phyloP scores from a whole-genome alignment of 768 basidiomycete species.

The Trametes meyenii region DNA sequence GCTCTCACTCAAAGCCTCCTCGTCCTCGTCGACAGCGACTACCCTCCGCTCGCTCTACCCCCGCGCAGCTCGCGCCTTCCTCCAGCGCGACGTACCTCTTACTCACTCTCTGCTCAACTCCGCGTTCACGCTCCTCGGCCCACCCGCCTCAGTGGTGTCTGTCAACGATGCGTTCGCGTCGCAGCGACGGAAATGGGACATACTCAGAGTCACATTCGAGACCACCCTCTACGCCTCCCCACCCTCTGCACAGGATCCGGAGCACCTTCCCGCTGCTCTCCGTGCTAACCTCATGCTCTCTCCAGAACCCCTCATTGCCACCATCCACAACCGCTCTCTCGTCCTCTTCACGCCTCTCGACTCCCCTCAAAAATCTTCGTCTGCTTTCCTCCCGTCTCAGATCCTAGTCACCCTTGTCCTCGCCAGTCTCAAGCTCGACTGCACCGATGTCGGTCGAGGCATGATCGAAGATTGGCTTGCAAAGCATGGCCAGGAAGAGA shows the following conservation, averaged over 20 bases:
- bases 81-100: constrained; percentile 69
- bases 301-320: constrained; percentile 56
- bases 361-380: constrained; percentile 39
- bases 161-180: constrained; percentile 45
- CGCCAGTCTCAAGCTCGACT: constrained; percentile 68
- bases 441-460: constrained; percentile 58
- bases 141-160: constrained; percentile 14
- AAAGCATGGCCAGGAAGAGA: constrained; percentile 46
- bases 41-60: constrained; percentile 74
- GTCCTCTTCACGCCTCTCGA: constrained; percentile 63
- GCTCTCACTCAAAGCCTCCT: constrained; percentile 21
- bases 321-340: constrained; percentile 66
- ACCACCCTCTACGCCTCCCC: constrained; percentile 67
- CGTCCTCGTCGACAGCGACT: constrained; percentile 39
- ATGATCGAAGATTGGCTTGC: constrained; percentile 84
- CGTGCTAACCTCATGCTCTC: constrained; percentile 58
- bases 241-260: constrained; percentile 45
- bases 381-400: constrained; percentile 67
- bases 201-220: constrained; percentile 83
- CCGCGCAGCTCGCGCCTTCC: constrained; percentile 78
- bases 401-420: constrained; percentile 72
- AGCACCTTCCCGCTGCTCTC: constrained; percentile 53
- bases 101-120: constrained; percentile 67
- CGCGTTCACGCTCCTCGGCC: constrained; percentile 62
- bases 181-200: constrained; percentile 81